A percentile compares a stretch with the other conserved stretches of the same genome.
These are phyloP conservation scores for Epichloe glyceriae DNA, from an alignment of 2,329 filamentous ascomycete species.

Conservation along the genomic window DNA sequence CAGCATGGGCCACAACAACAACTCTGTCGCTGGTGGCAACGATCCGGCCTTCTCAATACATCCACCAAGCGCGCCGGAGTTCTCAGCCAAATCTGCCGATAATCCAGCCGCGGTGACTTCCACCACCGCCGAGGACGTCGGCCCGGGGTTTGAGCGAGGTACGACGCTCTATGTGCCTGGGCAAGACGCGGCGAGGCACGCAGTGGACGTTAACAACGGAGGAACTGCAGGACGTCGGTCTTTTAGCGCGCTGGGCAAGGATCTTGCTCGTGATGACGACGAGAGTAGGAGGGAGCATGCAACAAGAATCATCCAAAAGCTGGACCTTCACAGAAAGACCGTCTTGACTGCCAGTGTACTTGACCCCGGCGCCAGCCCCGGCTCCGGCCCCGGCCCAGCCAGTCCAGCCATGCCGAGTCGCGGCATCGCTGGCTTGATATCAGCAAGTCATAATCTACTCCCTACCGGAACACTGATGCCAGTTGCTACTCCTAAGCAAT, in stretches of 20 bases:
- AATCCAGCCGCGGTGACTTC: constrained; percentile 48
- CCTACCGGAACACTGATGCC: constrained; percentile 31
- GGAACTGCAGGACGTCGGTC: constrained; percentile 36
- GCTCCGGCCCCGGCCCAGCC: neutral
- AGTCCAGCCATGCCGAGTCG: constrained; percentile 30
- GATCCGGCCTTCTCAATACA: constrained; percentile 87
- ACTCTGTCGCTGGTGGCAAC: constrained; percentile 32
- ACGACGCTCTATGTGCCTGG: constrained; percentile 51
- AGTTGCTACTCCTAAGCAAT: constrained; percentile 15
- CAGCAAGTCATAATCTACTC: constrained; percentile 67
- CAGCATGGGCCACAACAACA: constrained; percentile 41
- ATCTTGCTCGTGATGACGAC: constrained; percentile 49
- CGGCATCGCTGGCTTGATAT: constrained; percentile 76
- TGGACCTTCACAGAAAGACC: constrained; percentile 77
- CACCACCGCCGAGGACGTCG: constrained; percentile 32
- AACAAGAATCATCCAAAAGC: constrained; percentile 79
- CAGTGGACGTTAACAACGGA: constrained; percentile 51
- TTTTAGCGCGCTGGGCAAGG: constrained; percentile 37
- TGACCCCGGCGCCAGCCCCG: constrained; percentile 24
- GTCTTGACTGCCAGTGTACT: constrained; percentile 36
- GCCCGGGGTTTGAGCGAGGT: constrained; percentile 39
- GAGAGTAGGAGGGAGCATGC: constrained; percentile 71
- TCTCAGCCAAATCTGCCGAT: constrained; percentile 68
- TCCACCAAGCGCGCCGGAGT: constrained; percentile 76
- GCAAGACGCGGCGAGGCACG: constrained; percentile 48